phyloP scores from a whole-genome alignment of 1,139 yeast genomes.

The Suhomyces panamericanus region DNA sequence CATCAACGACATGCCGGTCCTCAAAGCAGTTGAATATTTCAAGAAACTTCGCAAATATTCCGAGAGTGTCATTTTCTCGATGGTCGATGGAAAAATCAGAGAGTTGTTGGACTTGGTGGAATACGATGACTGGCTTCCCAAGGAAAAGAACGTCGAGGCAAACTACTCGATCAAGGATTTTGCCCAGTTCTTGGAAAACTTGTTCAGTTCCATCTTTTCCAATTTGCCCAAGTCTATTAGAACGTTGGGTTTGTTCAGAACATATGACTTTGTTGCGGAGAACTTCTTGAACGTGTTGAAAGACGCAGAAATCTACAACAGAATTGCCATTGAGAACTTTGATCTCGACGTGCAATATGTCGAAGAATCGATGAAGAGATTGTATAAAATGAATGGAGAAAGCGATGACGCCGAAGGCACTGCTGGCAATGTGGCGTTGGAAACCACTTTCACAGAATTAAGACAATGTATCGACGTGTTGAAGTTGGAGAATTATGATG shows the following conservation, averaged over 20 bases:
- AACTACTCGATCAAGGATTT: constrained; percentile 78
- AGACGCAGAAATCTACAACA: constrained; percentile 41
- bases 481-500: constrained; percentile 41
- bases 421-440: constrained; percentile 36
- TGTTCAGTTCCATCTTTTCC: constrained; percentile 84
- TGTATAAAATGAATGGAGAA: constrained; percentile 25
- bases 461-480: constrained; percentile 48
- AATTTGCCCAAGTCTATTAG: constrained; percentile 78
- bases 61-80: constrained; percentile 75
- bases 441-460: constrained; percentile 47
- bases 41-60: constrained; percentile 67
- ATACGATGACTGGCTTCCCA: constrained; percentile 72
- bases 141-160: constrained; percentile 55
- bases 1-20: constrained; percentile 39
- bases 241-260: constrained; percentile 77
- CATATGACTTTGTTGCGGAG: constrained; percentile 81
- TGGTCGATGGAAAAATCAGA: constrained; percentile 76
- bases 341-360: constrained; percentile 45
- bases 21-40: constrained; percentile 51
- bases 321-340: constrained; percentile 44
- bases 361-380: constrained; percentile 41
- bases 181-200: constrained; percentile 82
- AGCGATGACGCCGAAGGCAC: constrained; percentile 21
- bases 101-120: constrained; percentile 84
- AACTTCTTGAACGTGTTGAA: constrained; percentile 64